Base-by-base conservation (phyloP, 202 grass and related monocot genomes). In the Zizania palustris region DNA sequence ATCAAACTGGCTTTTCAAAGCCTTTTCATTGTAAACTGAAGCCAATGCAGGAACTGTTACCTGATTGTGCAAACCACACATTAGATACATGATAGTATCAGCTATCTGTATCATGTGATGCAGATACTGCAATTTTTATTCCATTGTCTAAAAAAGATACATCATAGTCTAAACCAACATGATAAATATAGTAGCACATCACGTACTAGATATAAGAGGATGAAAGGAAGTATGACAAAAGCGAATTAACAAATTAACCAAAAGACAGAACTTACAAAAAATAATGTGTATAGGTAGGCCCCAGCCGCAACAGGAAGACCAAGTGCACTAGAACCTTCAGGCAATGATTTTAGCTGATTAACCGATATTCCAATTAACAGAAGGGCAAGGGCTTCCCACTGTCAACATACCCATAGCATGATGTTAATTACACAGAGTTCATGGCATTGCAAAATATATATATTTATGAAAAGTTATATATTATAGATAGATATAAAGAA, bases 381-480 rank as follows among this genome's bases (percentile, higher is more conserved):
- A 50, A 97, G 88, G 28, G 91, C 92, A 84, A 97, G 94, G 56
- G 94, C 94, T 67, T 97, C 94, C 94, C 94, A 97, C 94, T 97
- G 86, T 69, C 15, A 65, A 68, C 71, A 67, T 63, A 67, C 4
- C 4, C 75, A 77, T 67, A 75, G 71, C 9, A 79, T 36, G 51
- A 39, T 67, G 50, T 90, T 59, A 79, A 50, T 74, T 50, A 72
- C 54, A 70, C 63, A 65, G 54, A 60, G 54, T 67, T 37, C n/a
- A 76, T 35, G 21, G 21, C 43, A 60, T 13, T 3, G 1, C 21
- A 65, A 44, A 61, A 51, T 76, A 53, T 65, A 45, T 59, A 63
- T 21, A 15, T 67, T 43, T 72, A 44, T 20, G 2, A 19, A 9
- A 18, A 75, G 15, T 22, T 33, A 60, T 28, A 85, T 60, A 73